Percentiles rank a stretch among this genome's conserved stretches.
phyloP scores from a whole-genome alignment of 2,329 filamentous ascomycete species.

The Pseudogymnoascus pannorum region DNA sequence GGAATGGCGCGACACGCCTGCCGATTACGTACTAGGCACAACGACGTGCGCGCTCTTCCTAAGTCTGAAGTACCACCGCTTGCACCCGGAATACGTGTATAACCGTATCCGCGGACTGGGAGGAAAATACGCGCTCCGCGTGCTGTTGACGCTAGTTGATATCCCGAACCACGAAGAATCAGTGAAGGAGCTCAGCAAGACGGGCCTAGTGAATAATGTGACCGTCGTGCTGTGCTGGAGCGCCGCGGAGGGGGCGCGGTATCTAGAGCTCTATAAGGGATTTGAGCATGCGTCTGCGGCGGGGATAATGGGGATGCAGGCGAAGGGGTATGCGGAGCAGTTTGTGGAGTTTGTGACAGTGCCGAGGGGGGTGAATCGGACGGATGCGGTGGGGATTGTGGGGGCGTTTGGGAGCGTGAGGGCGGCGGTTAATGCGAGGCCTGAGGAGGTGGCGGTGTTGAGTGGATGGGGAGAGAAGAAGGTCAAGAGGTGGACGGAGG shows the following conservation, averaged over 20 bases:
- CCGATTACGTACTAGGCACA: conserved; percentile 81
- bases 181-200: conserved; percentile 85
- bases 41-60: conserved; percentile 91
- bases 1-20: conserved; percentile 96
- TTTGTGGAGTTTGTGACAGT: conserved; percentile 90
- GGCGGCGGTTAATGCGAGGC: conserved; percentile 77
- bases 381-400: conserved; percentile 83
- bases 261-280: conserved; percentile 90
- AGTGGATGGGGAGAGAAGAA: conserved; percentile 95
- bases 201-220: conserved; percentile 83
- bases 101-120: conserved; percentile 79
- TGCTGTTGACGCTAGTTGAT: conserved; percentile 87
- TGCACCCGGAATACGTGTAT: conserved; percentile 98
- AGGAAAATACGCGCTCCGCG: conserved; percentile 77
- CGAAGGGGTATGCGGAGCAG: conserved; percentile 75
- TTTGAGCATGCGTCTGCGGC: conserved; percentile 78
- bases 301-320: conserved; percentile 79
- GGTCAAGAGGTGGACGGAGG: conserved; percentile 74
- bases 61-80: conserved; percentile 90
- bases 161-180: conserved; percentile 90
- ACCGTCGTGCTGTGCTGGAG: conserved; percentile 93
- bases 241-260: conserved; percentile 84
- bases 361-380: conserved; percentile 86
- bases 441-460: conserved; percentile 79
- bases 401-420: conserved; percentile 86